phyloP scores from a whole-genome alignment of 257 asterid species.

The Sherardia arvensis region DNA sequence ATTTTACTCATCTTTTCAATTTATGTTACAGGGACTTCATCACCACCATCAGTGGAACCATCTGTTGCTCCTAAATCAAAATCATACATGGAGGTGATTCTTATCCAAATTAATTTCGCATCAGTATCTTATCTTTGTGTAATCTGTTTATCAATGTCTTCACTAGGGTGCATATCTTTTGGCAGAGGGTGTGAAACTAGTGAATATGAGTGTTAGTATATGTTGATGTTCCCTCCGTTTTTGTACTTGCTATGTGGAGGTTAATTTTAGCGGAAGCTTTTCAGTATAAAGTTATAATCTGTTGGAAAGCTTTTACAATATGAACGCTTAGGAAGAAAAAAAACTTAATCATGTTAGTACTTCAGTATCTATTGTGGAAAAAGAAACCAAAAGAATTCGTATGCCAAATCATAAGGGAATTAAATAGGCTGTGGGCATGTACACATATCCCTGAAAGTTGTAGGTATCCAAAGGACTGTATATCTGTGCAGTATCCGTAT shows the following conservation, averaged over 20 bases:
- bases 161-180: not conserved
- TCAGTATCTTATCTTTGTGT: not conserved
- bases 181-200: not conserved
- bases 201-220: not conserved
- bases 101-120: not conserved
- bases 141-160: not conserved
- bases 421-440: not conserved
- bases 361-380: not conserved
- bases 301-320: too few relatives aligned
- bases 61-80: slow-evolving; percentile 67
- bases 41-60: slow-evolving; percentile 64
- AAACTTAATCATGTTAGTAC: too few relatives aligned
- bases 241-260: not conserved
- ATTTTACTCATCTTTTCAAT: slow-evolving; percentile 11
- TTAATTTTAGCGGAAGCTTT: not conserved
- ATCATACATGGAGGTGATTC: slow-evolving; percentile 80
- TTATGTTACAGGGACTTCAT: slow-evolving; percentile 50
- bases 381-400: not conserved
- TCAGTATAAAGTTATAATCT: not conserved
- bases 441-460: not conserved
- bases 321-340: not conserved
- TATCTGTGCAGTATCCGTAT: not conserved
- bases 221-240: not conserved
- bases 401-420: not conserved
- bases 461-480: not conserved